Evolutionary conservation across 306 rosid species (phyloP).

Genomic region (Vicia faba): DNA sequence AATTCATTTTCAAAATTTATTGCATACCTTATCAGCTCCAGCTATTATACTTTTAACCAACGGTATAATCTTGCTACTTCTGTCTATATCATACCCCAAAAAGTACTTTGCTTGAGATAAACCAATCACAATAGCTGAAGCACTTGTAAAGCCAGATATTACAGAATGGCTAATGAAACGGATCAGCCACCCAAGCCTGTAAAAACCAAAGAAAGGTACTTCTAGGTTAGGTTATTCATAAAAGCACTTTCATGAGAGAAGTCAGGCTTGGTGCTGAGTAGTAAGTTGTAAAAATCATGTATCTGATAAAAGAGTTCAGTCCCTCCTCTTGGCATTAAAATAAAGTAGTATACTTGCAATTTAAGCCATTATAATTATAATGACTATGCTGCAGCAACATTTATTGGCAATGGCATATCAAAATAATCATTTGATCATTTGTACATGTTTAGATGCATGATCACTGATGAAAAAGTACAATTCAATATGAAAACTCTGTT

Average conservation of each 20-base stretch:
- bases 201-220: constrained; percentile 38
- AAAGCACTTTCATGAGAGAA: constrained; percentile 31
- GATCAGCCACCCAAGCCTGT: constrained; percentile 98
- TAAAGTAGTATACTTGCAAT: constrained; percentile 4
- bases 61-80: constrained; percentile 89
- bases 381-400: constrained; percentile 5
- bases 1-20: constrained; percentile 35
- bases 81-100: constrained; percentile 73
- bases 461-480: constrained; percentile 18
- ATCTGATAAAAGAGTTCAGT: constrained; percentile 25
- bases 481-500: constrained; percentile 2
- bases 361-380: constrained; percentile 26
- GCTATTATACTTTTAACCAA: constrained; percentile 80
- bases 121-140: constrained; percentile 96
- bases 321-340: constrained; percentile 7
- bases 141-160: constrained; percentile 95
- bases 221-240: constrained; percentile 10
- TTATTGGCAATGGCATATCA: constrained; percentile 10
- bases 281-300: constrained; percentile 15
- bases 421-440: constrained; percentile 18
- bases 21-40: constrained; percentile 87
- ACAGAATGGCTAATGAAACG: constrained; percentile 98
- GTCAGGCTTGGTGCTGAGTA: constrained; percentile 23
- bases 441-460: background rate
- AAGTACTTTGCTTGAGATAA: constrained; percentile 92